Evolutionary conservation across 352 stramenopile species (phyloP), one percentile per base, ranked within the genome.

Genomic region (Phytophthora kernoviae): DNA sequence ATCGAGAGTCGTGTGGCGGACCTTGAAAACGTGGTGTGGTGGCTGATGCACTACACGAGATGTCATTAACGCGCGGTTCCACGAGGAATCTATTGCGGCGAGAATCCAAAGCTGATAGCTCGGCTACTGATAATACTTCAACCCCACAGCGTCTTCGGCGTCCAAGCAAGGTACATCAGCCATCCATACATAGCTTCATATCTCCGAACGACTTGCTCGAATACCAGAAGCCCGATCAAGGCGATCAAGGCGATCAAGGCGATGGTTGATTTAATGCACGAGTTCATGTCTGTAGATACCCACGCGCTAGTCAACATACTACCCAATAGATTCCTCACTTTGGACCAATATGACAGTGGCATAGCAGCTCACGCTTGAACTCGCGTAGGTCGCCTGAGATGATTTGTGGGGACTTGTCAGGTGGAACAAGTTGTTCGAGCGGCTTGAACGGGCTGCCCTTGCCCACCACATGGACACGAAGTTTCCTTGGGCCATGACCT

Each of bases 391-490:
- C 75, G 9, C 75, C 59, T 24, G 63, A 34, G 33, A 94, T 85
- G 45, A 94, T 62, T 18, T 83, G 30, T 10, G 82, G 84, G 0
- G 63, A 70, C 7, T 84, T 71, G 7, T 84, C 67, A 22, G 73
- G 65, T 2, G 68, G 39, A 4, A 91, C 62, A 10, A 92, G 60
- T 22, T 78, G 57, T 46, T 94, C 84, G 7, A 94, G 47, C 10
- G 81, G 82, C n/a, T 88, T 66, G 9, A 80, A 68, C 9, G 75
- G 68, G 52, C 79, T 89, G 49, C 63, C 76, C 60, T 82, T 77
- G 22, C 85, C 85, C 14, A 94, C 77, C 21, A 94, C 66, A 53
- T 94, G 85, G 22, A 94, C 79, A 11, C 82, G 77, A 10, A 94
- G 67, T 57, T 93, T 93, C 11, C 58, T 51, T 34, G 51, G 39